These are phyloP conservation scores for Hanseniaspora uvarum DNA, from an alignment of 1,139 yeast genomes.

Conservation along the genomic window DNA sequence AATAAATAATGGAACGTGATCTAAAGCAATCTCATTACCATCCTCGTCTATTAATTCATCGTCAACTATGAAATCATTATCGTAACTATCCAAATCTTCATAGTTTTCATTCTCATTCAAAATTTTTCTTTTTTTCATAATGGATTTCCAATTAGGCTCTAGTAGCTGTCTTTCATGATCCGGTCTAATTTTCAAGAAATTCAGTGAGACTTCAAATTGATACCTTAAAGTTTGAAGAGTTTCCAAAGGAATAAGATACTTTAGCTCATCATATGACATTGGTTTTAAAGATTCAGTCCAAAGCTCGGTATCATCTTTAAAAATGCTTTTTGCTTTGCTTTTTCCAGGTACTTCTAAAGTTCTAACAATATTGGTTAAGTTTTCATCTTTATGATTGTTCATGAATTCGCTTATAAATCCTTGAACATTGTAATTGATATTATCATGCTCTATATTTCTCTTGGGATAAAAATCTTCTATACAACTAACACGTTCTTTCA, in stretches of 20 bases:
- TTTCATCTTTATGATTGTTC: not conserved
- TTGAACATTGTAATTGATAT: not conserved
- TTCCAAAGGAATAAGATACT: not conserved
- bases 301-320: not conserved
- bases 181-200: constrained; percentile 16
- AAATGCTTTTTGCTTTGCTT: not conserved
- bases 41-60: constrained; percentile 27
- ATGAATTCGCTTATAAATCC: not conserved
- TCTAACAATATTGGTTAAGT: not conserved
- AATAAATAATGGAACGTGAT: constrained; percentile 53
- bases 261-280: not conserved
- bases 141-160: constrained; percentile 31
- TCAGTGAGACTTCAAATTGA: constrained; percentile 12
- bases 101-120: constrained; percentile 11
- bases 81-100: constrained; percentile 40
- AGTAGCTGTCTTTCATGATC: constrained; percentile 33
- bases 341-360: not conserved
- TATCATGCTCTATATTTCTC: not conserved
- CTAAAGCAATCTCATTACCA: constrained; percentile 26
- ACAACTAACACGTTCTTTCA: not conserved
- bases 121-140: constrained; percentile 20
- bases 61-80: constrained; percentile 26
- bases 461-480: not conserved
- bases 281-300: constrained; percentile 15
- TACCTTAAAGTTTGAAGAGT: constrained; percentile 6